These are phyloP conservation scores for Globisporangium ultimum DNA, from an alignment of 352 stramenopile genomes.

Conservation along the genomic window DNA sequence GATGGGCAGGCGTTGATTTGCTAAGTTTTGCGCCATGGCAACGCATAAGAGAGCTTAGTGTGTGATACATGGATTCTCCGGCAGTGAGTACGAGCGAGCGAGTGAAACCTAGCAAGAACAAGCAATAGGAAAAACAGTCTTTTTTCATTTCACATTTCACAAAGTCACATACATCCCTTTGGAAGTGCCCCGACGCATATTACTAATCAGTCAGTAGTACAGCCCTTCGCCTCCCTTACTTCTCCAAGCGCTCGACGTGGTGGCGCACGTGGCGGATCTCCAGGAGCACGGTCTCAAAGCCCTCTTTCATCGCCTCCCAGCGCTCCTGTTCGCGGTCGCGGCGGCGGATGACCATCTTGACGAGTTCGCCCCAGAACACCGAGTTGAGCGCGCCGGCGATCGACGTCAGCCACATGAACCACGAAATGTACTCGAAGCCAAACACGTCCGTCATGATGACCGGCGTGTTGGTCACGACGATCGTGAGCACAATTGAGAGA, in stretches of 20 bases:
- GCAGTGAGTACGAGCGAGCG: no score
- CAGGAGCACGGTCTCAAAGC: constrained; percentile 53
- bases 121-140: no score
- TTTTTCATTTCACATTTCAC: no score
- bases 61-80: no score
- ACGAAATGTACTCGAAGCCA: constrained; percentile 44
- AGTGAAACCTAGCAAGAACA: no score
- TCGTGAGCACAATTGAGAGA: constrained; percentile 44
- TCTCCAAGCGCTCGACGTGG: constrained; percentile 48
- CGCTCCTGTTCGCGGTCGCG: constrained; percentile 26
- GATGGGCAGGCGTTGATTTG: no score
- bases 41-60: no score
- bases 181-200: no score
- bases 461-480: constrained; percentile 38
- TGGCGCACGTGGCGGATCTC: constrained; percentile 61
- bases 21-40: no score
- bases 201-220: no score
- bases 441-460: constrained; percentile 48
- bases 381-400: constrained; percentile 26
- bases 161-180: no score
- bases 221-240: no score
- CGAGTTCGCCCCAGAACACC: constrained; percentile 33
- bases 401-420: constrained; percentile 37
- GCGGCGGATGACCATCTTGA: constrained; percentile 32
- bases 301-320: constrained; percentile 46